Evolutionary conservation across 2,329 filamentous ascomycete genomes (phyloP).

Genomic region (Pyrenophora seminiperda): DNA sequence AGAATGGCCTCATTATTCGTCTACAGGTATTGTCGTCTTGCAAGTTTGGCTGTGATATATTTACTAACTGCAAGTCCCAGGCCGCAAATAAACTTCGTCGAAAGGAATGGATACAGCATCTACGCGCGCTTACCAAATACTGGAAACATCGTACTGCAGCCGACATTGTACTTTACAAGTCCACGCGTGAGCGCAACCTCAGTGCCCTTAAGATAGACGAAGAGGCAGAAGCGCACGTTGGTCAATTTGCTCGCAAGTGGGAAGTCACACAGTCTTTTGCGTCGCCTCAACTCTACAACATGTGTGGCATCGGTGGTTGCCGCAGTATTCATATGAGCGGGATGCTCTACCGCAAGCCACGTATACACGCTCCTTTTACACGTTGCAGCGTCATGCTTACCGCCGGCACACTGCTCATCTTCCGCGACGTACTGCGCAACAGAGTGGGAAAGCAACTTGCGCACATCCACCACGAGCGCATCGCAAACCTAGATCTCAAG

Average conservation of each 20-base stretch:
- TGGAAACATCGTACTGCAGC: conserved; percentile 63
- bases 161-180: conserved; percentile 64
- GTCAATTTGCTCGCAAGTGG: conserved; percentile 71
- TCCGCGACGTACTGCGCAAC: conserved; percentile 63
- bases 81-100: conserved; percentile 62
- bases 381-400: conserved; percentile 65
- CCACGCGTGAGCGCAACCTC: conserved; percentile 63
- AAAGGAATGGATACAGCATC: conserved; percentile 65
- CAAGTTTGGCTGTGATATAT: conserved; percentile 8
- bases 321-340: conserved; percentile 67
- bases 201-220: conserved; percentile 67
- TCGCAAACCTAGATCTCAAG: conserved; percentile 62
- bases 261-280: conserved; percentile 68
- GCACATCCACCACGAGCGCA: conserved; percentile 66
- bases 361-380: conserved; percentile 65
- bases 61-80: conserved; percentile 24
- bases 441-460: conserved; percentile 60
- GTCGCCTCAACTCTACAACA: conserved; percentile 68
- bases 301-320: conserved; percentile 68
- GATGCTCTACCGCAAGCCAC: conserved; percentile 66
- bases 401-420: conserved; percentile 65
- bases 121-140: conserved; percentile 63
- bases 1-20: conserved; percentile 65
- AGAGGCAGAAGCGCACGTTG: conserved; percentile 67
- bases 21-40: conserved; percentile 54